Base-by-base conservation (phyloP, 805 yeast genomes). In the Metschnikowia baotianmanensis region DNA sequence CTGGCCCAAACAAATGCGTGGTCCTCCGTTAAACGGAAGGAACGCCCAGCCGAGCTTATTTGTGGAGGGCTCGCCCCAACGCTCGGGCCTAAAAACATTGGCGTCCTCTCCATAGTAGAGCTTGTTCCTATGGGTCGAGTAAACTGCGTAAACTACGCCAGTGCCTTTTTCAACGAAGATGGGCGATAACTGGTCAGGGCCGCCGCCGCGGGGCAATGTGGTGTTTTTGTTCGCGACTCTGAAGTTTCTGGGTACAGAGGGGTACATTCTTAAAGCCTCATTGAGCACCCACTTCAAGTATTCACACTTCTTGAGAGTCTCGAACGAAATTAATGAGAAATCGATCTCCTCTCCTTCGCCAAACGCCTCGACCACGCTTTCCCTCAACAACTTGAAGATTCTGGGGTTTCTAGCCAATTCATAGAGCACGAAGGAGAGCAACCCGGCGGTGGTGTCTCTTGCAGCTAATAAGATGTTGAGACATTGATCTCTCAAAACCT, bases 401-500 rank as follows among this genome's bases (percentile, higher is more conserved):
- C 53, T 55, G 6, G 73, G 74, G 51, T 73, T 57, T 40, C 72
- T 61, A 10, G 76, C 68, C 38, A 76, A 62, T 51, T 73, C 72
- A 47, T 58, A 72, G 35, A 74, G 59, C 17, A 67, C 53, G 53
- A 67, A 72, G n/a, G 76, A 65, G 41, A 76, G 64, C 25, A 72
- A 58, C 4, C 74, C 69, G 8, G 80, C 80, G 11, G 81, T 76
- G 32, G 80, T 76, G 50, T 76, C 80, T 51, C 81, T 65, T 22
- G 79, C 80, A 13, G 81, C 81, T 17, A 75, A 55, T 42, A 76
- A 62, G 41, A 76, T 69, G 51, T 73, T 75, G 55, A 76, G 61
- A 29, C 73, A 62, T 57, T 76, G 80, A 53, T 73, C 77, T 36
- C 79, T 63, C 43, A 76, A 68, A 13, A 66, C 63, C 38, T 45